Conservation (phyloP, 2,329 filamentous ascomycete genomes). For the Trichoderma simmonsii region DNA sequence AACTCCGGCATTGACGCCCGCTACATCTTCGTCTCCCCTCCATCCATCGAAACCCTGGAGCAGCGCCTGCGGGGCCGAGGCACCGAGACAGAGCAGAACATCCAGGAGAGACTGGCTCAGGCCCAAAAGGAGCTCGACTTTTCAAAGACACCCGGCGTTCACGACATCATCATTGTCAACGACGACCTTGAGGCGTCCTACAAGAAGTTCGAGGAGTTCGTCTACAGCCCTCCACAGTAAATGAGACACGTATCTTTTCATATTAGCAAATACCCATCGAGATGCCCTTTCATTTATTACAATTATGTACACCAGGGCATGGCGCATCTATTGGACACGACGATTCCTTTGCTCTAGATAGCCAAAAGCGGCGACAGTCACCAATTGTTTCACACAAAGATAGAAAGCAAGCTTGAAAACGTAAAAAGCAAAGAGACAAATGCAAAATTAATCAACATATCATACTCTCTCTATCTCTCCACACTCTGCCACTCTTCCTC, state of each 20-base stretch:
- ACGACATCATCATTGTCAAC: slow-evolving; percentile 40
- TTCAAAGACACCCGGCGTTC: slow-evolving; percentile 59
- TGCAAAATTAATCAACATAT: slow-evolving; percentile 18
- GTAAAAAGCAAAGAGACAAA: background rate
- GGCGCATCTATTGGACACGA: background rate
- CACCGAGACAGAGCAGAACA: slow-evolving; percentile 72
- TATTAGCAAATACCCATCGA: background rate
- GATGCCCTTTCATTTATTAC: background rate
- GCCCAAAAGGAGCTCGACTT: slow-evolving; percentile 74
- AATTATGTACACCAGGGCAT: background rate
- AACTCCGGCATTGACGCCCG: slow-evolving; percentile 69
- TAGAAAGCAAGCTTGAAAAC: background rate
- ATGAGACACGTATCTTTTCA: background rate
- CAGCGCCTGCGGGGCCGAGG: slow-evolving; percentile 68
- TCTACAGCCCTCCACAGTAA: slow-evolving; percentile 36
- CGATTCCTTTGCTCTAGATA: background rate
- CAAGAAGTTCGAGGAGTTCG: slow-evolving; percentile 50
- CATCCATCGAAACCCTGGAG: slow-evolving; percentile 71
- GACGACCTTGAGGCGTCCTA: slow-evolving; percentile 50
- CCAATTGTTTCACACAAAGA: background rate
- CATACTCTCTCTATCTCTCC: slow-evolving; percentile 9
- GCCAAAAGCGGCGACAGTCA: background rate
- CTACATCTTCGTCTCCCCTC: slow-evolving; percentile 83
- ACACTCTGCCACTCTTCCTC: slow-evolving; percentile 14
- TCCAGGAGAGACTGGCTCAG: slow-evolving; percentile 67